These are phyloP conservation scores for Colletotrichum gigasporum DNA, from an alignment of 2,329 filamentous ascomycete genomes.

Conservation along the genomic window DNA sequence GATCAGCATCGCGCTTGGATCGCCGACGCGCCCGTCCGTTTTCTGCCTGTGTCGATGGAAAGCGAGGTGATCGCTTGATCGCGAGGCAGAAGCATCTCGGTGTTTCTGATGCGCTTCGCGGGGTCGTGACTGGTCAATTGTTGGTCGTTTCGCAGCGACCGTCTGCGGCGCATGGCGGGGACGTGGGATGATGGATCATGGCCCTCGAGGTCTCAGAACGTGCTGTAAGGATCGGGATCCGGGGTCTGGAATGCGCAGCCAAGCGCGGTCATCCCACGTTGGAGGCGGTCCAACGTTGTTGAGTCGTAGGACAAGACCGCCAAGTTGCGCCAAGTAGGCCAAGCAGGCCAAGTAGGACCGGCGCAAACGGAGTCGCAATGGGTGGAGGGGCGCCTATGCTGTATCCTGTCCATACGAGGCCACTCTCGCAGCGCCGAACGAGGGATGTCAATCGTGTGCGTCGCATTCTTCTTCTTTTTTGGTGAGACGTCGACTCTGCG, in stretches of 20 bases:
- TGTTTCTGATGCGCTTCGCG: not conserved
- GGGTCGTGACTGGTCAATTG: conserved; percentile 13
- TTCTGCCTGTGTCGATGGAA: not conserved
- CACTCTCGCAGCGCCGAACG: not conserved
- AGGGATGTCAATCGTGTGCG: not conserved
- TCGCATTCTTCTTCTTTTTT: conserved; percentile 11
- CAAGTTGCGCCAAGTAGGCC: conserved; percentile 29
- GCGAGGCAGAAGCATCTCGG: not conserved
- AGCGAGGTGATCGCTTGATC: not conserved
- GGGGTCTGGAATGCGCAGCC: conserved; percentile 17
- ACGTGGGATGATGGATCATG: conserved; percentile 15
- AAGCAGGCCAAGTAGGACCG: conserved; percentile 13
- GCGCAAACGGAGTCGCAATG: conserved; percentile 25
- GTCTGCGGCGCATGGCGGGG: not conserved
- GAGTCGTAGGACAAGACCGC: conserved; percentile 29
- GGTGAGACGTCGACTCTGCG: not conserved
- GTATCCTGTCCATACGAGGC: conserved; percentile 22
- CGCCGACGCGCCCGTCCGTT: conserved; percentile 10
- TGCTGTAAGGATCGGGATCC: not conserved
- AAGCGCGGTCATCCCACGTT: conserved; percentile 20
- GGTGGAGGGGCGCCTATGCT: conserved; percentile 22
- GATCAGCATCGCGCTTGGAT: conserved; percentile 30
- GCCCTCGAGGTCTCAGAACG: not conserved
- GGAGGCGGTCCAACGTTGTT: conserved; percentile 20
- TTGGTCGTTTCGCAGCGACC: not conserved